Conservation (phyloP, 83 land plant genomes). For the Isoetes engelmannii region DNA sequence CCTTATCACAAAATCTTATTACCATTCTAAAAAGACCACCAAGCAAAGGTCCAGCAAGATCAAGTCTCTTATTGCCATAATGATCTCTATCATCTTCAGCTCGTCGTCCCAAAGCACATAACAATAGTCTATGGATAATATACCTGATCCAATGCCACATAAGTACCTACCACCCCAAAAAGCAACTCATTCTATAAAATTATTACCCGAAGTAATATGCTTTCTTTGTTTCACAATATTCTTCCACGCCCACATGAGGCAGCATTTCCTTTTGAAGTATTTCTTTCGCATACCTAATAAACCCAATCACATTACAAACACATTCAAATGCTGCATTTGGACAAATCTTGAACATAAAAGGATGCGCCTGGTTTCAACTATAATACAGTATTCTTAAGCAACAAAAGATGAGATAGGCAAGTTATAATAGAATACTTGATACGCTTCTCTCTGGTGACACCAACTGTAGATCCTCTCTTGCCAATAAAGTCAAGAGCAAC, state of each 20-base stretch:
- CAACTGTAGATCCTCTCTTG: conserved; percentile 91
- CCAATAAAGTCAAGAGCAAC: conserved; percentile 98
- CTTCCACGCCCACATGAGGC: conserved; percentile 98
- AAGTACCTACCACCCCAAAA: background rate
- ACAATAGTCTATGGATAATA: conserved; percentile 85
- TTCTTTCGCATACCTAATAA: conserved; percentile 87
- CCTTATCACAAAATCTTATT: conserved; percentile 3
- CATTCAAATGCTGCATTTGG: background rate
- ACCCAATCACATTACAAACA: background rate
- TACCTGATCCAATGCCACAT: conserved; percentile 37
- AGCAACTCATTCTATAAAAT: background rate
- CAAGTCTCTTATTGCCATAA: conserved; percentile 97
- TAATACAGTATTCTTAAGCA: background rate
- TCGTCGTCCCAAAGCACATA: conserved; percentile 91
- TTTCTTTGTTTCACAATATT: conserved; percentile 95
- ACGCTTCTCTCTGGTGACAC: conserved; percentile 95
- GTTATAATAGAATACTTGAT: conserved; percentile 52
- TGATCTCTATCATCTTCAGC: conserved; percentile 99
- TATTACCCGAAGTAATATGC: conserved; percentile 93
- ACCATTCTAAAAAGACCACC: conserved; percentile 95
- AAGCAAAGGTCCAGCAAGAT: conserved; percentile 98
- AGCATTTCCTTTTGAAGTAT: conserved; percentile 99
- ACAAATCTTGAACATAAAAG: background rate
- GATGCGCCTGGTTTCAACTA: background rate
- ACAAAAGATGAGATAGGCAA: background rate